phyloP scores from a whole-genome alignment of 2,329 filamentous ascomycete genomes.

The Bipolaris oryzae region DNA sequence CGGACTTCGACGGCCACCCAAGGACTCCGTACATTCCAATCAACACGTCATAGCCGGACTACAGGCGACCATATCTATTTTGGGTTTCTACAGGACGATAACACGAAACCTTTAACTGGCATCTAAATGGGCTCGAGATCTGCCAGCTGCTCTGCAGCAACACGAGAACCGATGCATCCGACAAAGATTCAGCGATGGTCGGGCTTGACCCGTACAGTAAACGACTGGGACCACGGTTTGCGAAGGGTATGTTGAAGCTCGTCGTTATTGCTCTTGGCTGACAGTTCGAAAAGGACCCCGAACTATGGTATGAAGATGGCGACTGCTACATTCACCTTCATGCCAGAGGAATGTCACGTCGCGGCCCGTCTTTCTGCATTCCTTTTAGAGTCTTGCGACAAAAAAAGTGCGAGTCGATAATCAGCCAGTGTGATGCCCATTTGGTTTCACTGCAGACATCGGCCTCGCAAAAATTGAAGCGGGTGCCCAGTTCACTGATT shows the following conservation, averaged over 20 bases:
- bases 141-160: conserved; percentile 23
- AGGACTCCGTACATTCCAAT: conserved; percentile 1
- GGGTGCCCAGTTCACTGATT: conserved; percentile 45
- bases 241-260: conserved; percentile 48
- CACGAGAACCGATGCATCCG: conserved; percentile 27
- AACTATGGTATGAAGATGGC: conserved; percentile 71
- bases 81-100: conserved; percentile 3
- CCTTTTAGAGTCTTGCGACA: conserved; percentile 64
- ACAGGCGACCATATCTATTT: conserved; percentile 6
- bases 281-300: conserved; percentile 66
- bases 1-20: conserved; percentile 6
- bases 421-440: conserved; percentile 55
- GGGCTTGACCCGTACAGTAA: conserved; percentile 40
- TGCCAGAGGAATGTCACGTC: conserved; percentile 66
- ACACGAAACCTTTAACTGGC: not conserved
- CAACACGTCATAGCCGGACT: conserved; percentile 10
- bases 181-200: conserved; percentile 43
- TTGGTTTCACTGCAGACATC: conserved; percentile 27
- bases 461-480: conserved; percentile 14
- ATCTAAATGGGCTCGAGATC: conserved; percentile 21
- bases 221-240: conserved; percentile 53
- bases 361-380: conserved; percentile 71
- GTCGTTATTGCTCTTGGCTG: conserved; percentile 4
- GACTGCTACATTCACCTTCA: conserved; percentile 75
- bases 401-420: conserved; percentile 64